Evolutionary conservation across 495 filamentous ascomycete genomes (phyloP).

Genomic region (Extremus antarcticus): DNA sequence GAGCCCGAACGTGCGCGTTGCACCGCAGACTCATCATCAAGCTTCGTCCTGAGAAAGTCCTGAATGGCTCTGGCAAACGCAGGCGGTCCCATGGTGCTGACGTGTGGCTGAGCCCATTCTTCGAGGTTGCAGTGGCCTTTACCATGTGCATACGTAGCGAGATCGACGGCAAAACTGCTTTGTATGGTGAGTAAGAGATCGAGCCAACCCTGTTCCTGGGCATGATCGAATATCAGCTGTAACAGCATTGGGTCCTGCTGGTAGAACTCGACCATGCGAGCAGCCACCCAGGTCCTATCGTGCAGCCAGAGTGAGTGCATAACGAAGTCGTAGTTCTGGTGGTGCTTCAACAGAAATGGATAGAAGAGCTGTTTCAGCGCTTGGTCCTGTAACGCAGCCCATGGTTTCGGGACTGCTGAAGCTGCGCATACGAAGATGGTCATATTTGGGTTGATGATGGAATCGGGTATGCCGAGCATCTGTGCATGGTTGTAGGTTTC

Average conservation of each 20-base stretch:
- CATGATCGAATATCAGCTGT: conserved; percentile 73
- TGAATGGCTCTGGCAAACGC: conserved; percentile 54
- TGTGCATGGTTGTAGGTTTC: conserved; percentile 33
- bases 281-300: conserved; percentile 70
- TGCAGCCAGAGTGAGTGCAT: conserved; percentile 81
- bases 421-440: conserved; percentile 73
- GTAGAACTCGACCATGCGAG: conserved; percentile 69
- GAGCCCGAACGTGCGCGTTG: conserved; percentile 52
- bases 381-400: conserved; percentile 50
- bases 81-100: conserved; percentile 42
- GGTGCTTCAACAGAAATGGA: conserved; percentile 51
- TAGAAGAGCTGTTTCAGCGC: conserved; percentile 51
- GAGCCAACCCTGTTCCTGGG: conserved; percentile 66
- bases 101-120: conserved; percentile 60
- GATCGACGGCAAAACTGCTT: conserved; percentile 76
- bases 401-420: conserved; percentile 55
- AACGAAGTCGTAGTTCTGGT: conserved; percentile 67
- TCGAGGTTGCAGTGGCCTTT: conserved; percentile 68
- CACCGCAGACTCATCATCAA: conserved; percentile 63
- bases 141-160: conserved; percentile 79
- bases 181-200: conserved; percentile 63
- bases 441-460: conserved; percentile 56
- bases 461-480: conserved; percentile 41
- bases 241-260: conserved; percentile 62
- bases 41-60: conserved; percentile 71